Percentiles rank a stretch among this genome's conserved stretches.
Conservation (phyloP, 495 filamentous ascomycete genomes). For the Aspergillus taichungensis region DNA sequence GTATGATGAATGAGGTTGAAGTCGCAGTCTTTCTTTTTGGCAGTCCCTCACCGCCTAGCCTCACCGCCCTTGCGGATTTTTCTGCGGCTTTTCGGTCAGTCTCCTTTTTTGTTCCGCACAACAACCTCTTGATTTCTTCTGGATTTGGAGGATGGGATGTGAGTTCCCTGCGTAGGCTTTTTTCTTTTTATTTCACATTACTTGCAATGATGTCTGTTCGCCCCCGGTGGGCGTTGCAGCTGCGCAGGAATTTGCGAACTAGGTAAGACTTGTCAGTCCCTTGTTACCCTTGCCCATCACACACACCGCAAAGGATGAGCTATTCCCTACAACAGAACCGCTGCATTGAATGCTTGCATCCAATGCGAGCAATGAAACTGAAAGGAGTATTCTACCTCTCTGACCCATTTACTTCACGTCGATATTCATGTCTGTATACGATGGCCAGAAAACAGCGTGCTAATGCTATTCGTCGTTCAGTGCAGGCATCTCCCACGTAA, state of each 20-base stretch:
- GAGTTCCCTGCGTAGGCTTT: constrained; percentile 4
- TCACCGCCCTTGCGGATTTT: constrained; percentile 15
- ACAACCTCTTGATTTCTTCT: constrained; percentile 5
- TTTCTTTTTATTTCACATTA: constrained; percentile 6
- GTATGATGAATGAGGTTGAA: not conserved
- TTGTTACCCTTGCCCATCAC: constrained; percentile 1
- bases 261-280: constrained; percentile 28
- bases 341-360: constrained; percentile 76
- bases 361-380: constrained; percentile 29
- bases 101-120: constrained; percentile 10
- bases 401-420: constrained; percentile 10
- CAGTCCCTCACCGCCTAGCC: not conserved
- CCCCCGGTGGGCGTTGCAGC: constrained; percentile 21
- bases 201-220: constrained; percentile 30
- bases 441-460: too few species aligned
- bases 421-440: constrained; percentile 2
- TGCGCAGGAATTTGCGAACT: constrained; percentile 15
- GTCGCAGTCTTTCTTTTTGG: too few species aligned
- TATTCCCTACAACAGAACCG: constrained; percentile 63
- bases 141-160: constrained; percentile 1
- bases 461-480: too few species aligned
- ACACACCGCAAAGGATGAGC: constrained; percentile 38
- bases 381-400: constrained; percentile 21
- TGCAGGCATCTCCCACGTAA: not conserved
- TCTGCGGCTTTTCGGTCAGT: constrained; percentile 4